Evolutionary conservation across 2,329 filamentous ascomycete species (phyloP).

Genomic region (Talaromyces sp.): DNA sequence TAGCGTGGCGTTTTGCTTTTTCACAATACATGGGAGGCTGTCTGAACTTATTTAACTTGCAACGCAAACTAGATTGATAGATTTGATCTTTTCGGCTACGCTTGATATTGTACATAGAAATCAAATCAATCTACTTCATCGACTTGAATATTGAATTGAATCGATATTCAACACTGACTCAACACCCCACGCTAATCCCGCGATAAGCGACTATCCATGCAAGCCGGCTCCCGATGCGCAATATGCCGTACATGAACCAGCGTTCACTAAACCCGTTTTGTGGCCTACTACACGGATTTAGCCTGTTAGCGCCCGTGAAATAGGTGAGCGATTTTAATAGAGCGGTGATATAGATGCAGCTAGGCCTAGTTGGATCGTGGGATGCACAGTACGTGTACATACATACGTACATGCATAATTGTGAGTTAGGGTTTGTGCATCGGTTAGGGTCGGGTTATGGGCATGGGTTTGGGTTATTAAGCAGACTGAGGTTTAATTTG

Average conservation of each 20-base stretch:
- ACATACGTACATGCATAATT: not conserved
- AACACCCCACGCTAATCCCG: constrained; percentile 2
- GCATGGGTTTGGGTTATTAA: too few species aligned
- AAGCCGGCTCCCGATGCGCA: too few species aligned
- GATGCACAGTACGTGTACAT: too few species aligned
- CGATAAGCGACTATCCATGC: constrained; percentile 3
- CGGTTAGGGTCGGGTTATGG: not conserved
- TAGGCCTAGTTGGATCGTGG: constrained; percentile 3
- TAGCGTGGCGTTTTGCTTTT: constrained; percentile 4
- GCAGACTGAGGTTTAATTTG: too few species aligned
- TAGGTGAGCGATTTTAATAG: constrained; percentile 7
- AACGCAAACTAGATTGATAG: constrained; percentile 8
- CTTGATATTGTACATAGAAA: not conserved
- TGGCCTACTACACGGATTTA: not conserved
- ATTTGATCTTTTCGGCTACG: not conserved
- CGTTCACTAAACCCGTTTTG: not conserved
- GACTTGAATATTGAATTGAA: not conserved
- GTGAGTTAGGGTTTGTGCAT: not conserved
- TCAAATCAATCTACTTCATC: not conserved
- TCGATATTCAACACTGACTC: not conserved
- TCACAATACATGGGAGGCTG: not conserved
- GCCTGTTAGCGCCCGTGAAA: not conserved
- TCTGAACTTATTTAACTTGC: constrained; percentile 2
- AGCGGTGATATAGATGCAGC: not conserved
- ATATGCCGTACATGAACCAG: constrained; percentile 6